Conservation (phyloP, 1,284 basidiomycete species). For the Spongiforma sp. region DNA sequence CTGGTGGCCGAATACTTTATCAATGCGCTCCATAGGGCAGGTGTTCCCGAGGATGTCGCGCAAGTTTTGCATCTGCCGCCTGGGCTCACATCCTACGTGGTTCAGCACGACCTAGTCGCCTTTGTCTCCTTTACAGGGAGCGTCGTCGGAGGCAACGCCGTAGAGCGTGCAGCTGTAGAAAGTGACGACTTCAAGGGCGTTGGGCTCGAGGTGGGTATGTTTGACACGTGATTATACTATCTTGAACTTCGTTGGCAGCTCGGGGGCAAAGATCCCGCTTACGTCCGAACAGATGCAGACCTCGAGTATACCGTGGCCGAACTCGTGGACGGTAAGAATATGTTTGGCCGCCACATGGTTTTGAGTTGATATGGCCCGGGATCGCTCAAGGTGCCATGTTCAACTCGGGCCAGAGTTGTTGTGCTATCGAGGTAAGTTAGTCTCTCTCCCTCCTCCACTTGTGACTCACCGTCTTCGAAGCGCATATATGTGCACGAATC, state of each 20-base stretch:
- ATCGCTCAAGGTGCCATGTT: slow-evolving; percentile 77
- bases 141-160: slow-evolving; percentile 67
- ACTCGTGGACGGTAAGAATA: slow-evolving; percentile 77
- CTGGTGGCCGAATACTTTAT: slow-evolving; percentile 84
- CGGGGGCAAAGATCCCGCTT: slow-evolving; percentile 96
- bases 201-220: slow-evolving; percentile 72
- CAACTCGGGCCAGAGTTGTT: slow-evolving; percentile 96
- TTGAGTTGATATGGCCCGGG: too few relatives aligned
- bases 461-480: slow-evolving; percentile 45
- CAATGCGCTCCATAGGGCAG: slow-evolving; percentile 70
- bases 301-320: slow-evolving; percentile 83
- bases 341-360: too few relatives aligned
- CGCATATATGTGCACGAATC: slow-evolving; percentile 93
- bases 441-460: too few relatives aligned
- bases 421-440: slow-evolving; percentile 72
- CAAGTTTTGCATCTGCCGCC: slow-evolving; percentile 85
- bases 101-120: slow-evolving; percentile 71
- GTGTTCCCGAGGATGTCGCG: slow-evolving; percentile 77
- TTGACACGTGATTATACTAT: slow-evolving; percentile 3
- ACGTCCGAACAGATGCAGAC: slow-evolving; percentile 88
- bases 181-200: slow-evolving; percentile 81
- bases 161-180: slow-evolving; percentile 66
- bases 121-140: slow-evolving; percentile 95
- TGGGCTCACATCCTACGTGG: slow-evolving; percentile 64
- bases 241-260: slow-evolving; percentile 60